Evolutionary conservation across 805 yeast genomes (phyloP).

Genomic region (Lipomyces orientalis): DNA sequence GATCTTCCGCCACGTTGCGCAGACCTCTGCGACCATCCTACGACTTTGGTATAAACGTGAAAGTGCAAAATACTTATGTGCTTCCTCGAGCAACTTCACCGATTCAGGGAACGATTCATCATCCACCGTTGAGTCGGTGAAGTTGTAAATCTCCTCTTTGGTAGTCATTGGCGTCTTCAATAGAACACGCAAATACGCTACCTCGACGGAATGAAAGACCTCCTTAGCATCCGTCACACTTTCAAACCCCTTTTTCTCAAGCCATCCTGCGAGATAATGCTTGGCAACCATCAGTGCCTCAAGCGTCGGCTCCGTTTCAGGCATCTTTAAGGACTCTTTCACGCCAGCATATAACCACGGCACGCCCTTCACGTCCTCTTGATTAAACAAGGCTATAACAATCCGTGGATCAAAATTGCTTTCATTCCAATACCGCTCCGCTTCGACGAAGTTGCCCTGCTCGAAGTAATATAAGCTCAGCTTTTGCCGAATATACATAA

Average conservation of each 20-base stretch:
- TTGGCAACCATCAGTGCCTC: constrained; percentile 37
- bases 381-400: constrained; percentile 41
- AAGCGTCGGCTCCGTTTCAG: constrained; percentile 26
- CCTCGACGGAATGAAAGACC: constrained; percentile 43
- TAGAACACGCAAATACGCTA: constrained; percentile 42
- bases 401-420: constrained; percentile 46
- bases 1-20: constrained; percentile 41
- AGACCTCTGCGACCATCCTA: constrained; percentile 40
- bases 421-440: constrained; percentile 48
- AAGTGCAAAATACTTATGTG: constrained; percentile 40
- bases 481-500: constrained; percentile 49
- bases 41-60: constrained; percentile 42
- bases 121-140: constrained; percentile 41
- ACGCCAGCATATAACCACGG: constrained; percentile 46
- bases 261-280: constrained; percentile 42
- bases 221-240: constrained; percentile 40
- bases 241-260: constrained; percentile 43
- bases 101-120: constrained; percentile 39
- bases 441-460: constrained; percentile 38
- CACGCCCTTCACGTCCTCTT: constrained; percentile 38
- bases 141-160: constrained; percentile 39
- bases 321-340: constrained; percentile 16
- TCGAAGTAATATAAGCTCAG: constrained; percentile 46
- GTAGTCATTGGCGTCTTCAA: constrained; percentile 36
- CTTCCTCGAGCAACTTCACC: constrained; percentile 36